phyloP scores from a whole-genome alignment of 1,284 basidiomycete species.

The Testicularia cyperi region DNA sequence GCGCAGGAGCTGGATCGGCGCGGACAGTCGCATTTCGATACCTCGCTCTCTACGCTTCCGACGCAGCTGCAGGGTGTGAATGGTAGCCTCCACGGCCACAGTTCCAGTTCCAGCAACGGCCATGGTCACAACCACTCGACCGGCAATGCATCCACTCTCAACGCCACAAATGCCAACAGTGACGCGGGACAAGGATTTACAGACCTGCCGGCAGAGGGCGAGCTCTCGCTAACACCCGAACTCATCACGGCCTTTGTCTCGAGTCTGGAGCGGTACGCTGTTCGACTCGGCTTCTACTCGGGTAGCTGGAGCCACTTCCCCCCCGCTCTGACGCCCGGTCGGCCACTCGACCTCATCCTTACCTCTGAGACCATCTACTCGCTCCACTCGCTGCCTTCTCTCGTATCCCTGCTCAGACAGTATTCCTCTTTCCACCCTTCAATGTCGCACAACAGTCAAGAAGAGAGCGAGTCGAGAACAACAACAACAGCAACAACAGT shows the following conservation, averaged over 20 bases:
- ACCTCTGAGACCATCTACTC: conserved; percentile 93
- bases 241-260: conserved; percentile 70
- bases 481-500: conserved; percentile 61
- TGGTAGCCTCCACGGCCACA: no score
- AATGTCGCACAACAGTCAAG: no score
- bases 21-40: conserved; percentile 34
- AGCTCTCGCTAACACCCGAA: conserved; percentile 54
- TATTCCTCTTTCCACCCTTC: no score
- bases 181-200: background rate
- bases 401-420: conserved; percentile 65
- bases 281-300: conserved; percentile 75
- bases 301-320: conserved; percentile 71
- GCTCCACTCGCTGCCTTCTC: conserved; percentile 69
- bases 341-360: conserved; percentile 68
- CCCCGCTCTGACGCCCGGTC: background rate
- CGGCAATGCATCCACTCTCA: no score
- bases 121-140: no score
- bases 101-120: no score
- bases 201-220: conserved; percentile 2
- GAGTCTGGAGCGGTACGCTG: conserved; percentile 65
- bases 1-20: conserved; percentile 15
- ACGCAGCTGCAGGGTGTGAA: no score
- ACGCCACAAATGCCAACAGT: no score
- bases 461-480: conserved; percentile 1
- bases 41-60: background rate